A percentile compares a stretch with the other conserved stretches of the same genome.
Evolutionary conservation across 768 basidiomycete genomes (phyloP).

Genomic region (Lactarius hatsudake): DNA sequence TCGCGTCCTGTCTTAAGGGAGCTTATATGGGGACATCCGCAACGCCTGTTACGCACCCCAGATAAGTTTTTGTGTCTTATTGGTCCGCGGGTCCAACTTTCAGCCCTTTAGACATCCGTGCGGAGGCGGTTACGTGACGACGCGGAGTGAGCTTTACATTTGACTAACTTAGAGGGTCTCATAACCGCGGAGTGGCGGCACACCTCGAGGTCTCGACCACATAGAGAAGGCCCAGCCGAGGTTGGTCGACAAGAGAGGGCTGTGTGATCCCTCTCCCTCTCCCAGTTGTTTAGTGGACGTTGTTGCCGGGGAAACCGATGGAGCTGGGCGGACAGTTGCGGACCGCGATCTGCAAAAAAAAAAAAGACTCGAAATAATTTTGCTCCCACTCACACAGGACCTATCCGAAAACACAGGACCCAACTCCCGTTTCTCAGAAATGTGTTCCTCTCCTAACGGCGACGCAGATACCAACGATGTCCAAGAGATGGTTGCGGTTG

Average conservation of each 20-base stretch:
- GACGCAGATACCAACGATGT: constrained; percentile 45
- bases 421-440: constrained; percentile 33
- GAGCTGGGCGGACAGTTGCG: background rate
- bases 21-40: background rate
- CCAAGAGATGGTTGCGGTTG: constrained; percentile 71
- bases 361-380: background rate
- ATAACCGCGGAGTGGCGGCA: background rate
- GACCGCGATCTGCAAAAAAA: background rate
- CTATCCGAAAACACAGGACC: background rate
- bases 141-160: background rate
- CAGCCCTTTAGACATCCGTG: too few relatives aligned
- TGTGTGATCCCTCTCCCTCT: background rate
- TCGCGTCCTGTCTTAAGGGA: background rate
- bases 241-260: background rate
- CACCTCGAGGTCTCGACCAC: background rate
- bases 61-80: background rate
- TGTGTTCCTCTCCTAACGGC: constrained; percentile 61
- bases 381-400: background rate
- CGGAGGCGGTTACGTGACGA: background rate
- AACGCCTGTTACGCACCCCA: background rate
- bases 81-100: background rate
- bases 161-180: background rate
- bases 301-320: background rate
- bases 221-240: background rate
- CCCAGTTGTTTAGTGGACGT: too few relatives aligned